These are phyloP conservation scores for Fragaria nilgerrensis DNA, from an alignment of 306 rosid species.

Conservation along the genomic window DNA sequence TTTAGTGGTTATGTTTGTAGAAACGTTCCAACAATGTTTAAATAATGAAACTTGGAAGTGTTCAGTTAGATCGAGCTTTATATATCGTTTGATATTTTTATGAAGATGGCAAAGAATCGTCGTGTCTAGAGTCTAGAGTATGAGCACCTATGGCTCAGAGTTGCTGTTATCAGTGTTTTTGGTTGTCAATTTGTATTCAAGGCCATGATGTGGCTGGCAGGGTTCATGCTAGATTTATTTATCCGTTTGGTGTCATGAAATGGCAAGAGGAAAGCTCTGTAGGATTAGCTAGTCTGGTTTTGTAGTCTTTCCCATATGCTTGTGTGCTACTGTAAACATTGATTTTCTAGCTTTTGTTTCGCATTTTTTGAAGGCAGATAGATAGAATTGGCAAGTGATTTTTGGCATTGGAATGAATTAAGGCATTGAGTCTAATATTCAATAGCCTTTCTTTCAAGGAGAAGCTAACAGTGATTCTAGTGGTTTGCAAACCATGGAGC, in stretches of 20 bases:
- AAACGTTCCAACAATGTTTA: too few relatives aligned
- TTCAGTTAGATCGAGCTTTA: too few relatives aligned
- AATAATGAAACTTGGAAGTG: too few relatives aligned
- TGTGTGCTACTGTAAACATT: too few relatives aligned
- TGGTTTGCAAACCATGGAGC: conserved; percentile 90
- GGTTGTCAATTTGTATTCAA: neutral
- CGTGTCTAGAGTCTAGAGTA: neutral
- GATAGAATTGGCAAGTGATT: conserved; percentile 58
- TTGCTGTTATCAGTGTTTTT: neutral
- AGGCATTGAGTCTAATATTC: conserved; percentile 79
- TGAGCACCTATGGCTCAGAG: neutral
- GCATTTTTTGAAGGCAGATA: conserved; percentile 19
- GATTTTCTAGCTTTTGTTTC: too few relatives aligned
- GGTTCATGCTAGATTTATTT: too few relatives aligned
- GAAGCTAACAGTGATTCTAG: conserved; percentile 67
- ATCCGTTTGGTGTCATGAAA: too few relatives aligned
- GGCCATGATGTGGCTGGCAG: too few relatives aligned
- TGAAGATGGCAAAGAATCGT: neutral
- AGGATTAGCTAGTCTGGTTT: too few relatives aligned
- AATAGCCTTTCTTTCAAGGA: conserved; percentile 63
- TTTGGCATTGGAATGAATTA: conserved; percentile 78
- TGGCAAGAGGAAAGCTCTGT: neutral
- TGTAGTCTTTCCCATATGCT: too few relatives aligned
- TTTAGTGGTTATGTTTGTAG: too few relatives aligned
- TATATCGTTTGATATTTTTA: neutral